Base-by-base conservation (phyloP, 257 asterid species). In the Lantana camara region DNA sequence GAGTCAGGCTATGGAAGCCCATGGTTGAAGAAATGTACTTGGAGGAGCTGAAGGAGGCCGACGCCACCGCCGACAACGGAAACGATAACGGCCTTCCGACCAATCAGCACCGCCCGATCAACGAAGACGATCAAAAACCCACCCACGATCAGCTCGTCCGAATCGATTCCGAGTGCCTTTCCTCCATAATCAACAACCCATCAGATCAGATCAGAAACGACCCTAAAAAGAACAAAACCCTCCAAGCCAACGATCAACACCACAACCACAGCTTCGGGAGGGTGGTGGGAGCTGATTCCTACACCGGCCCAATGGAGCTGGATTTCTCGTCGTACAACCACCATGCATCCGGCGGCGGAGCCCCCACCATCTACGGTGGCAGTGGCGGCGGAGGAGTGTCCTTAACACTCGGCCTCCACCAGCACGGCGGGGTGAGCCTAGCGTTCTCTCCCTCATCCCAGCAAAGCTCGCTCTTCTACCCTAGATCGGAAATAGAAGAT, bases 1-100 rank as follows among this genome's bases (percentile, higher is more conserved):
- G 98, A 58, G 97, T 93, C 57, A 82, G 98, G 79, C 76, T 93
- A 21, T 93, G 98, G 98, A 93, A 93, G 30, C 98, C 98, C n/a
- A 93, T 93, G 98, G 97, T 93, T 60, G 98, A 93, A 69, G 96
- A 93, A 70, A 93, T 93, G 98, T 93, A 93, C 67, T 24, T 79
- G 9, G 95, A 93, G 64, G 99, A 93, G 78, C 77, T 68, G 0
- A 92, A 92, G 46, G 98, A 85, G 34, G 55, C 61, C 1, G 83
- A 82, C 12, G 83, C 55, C 32, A 37, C 51, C 21, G 70, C 64
- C 69, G 72, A 12, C 61, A 30, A 21, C 49, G 9, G 50, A 3
- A 55, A 29, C 11, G 66, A 23, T n/a, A 45, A 47, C 9, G 27
- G 23, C n/a, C 20, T 15, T 15, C 32, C 13, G 42, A 50, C 5